Percentiles rank a stretch among this genome's conserved stretches.
phyloP scores from a whole-genome alignment of 176 grass and related monocot species.

The Oryza brachyantha region DNA sequence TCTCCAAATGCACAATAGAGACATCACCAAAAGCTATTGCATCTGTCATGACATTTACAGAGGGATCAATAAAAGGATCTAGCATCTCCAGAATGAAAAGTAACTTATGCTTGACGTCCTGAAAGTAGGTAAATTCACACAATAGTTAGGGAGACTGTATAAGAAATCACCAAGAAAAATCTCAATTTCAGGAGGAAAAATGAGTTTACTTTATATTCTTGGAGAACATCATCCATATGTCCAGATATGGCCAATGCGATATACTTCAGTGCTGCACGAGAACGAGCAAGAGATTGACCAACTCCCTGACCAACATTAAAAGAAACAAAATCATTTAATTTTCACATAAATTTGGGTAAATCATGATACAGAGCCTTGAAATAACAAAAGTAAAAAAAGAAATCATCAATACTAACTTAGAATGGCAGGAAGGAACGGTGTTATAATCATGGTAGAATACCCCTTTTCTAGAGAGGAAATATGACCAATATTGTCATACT shows the following conservation, averaged over 20 bases:
- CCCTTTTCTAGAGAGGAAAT: background rate
- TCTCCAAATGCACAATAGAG: constrained; percentile 62
- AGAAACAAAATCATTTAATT: constrained; percentile 11
- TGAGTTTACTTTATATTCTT: constrained; percentile 73
- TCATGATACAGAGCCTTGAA: background rate
- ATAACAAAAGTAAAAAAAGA: constrained; percentile 22
- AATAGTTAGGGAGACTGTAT: constrained; percentile 37
- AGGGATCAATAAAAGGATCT: constrained; percentile 75
- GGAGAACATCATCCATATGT: constrained; percentile 81
- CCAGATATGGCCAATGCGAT: constrained; percentile 84
- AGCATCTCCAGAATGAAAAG: constrained; percentile 98
- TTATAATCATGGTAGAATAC: constrained; percentile 6
- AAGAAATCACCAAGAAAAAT: constrained; percentile 16
- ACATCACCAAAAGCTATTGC: constrained; percentile 58
- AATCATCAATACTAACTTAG: background rate
- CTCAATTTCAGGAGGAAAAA: constrained; percentile 26
- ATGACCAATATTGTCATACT: constrained; percentile 1
- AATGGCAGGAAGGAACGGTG: background rate
- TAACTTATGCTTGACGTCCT: constrained; percentile 81
- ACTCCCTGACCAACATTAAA: constrained; percentile 51
- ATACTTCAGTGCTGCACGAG: constrained; percentile 86
- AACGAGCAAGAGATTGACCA: constrained; percentile 54
- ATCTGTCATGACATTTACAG: constrained; percentile 51
- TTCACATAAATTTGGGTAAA: constrained; percentile 21
- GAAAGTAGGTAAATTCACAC: constrained; percentile 41